Base-by-base conservation (phyloP, 345 rosid species). In the Lumnitzera littorea region DNA sequence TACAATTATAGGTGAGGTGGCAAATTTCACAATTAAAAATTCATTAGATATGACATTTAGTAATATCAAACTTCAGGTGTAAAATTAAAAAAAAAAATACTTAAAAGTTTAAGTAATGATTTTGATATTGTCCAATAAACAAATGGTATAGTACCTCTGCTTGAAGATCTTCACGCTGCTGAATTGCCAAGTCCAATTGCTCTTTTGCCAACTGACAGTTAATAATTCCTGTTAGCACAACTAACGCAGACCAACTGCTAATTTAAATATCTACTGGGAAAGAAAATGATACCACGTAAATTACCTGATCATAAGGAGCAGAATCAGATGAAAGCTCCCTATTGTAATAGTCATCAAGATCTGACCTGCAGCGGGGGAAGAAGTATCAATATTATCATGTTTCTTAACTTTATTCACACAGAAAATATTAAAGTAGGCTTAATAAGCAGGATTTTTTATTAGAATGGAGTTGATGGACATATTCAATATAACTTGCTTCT, bases 311-410 rank as follows among this genome's bases (percentile, higher is more conserved):
- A 68, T 52, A 25, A 50, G 66, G 71, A 73, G 72, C 74, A 63
- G 84, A 76, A 74, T 78, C 80, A 58, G 86, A 74, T 61, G 82
- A 72, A 65, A 58, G 64, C 49, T 73, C 91, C 72, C 76, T 71
- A 8, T 73, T 67, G 51, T 58, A 80, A 16, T 56, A 73, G 61
- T 74, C 80, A 47, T 65, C 75, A 62, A 69, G 57, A 50, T 63
- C 57, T 49, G 83, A 65, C 64, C 94, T 87, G 89, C 58, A 59
- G 77, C 47, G 51, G 46, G 16, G 57, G 61, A 50, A 64, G 24
- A 14, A 27, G 43, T 46, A 64, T 6, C 52, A 64, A 48, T 55
- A 56, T n/a, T 27, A 43, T 13, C 53, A 16, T 10, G 11, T 36
- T 36, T 36, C 43, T 4, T 9, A 36, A 7, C 11, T 36, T 36